These are phyloP conservation scores for Circinella minor DNA, from an alignment of 371 early-diverging fungal genomes.

Conservation along the genomic window DNA sequence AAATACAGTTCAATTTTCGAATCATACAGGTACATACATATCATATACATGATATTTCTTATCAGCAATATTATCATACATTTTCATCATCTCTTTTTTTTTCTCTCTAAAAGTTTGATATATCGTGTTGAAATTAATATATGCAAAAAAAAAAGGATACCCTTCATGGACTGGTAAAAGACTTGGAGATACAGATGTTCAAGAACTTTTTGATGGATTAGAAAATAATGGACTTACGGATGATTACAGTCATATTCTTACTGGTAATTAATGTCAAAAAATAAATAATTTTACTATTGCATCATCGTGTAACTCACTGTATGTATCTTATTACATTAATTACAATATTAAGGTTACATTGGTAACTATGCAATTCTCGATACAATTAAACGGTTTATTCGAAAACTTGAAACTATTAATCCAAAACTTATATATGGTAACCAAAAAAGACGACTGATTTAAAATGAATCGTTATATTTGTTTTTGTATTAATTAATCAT, in stretches of 20 bases:
- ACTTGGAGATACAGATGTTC: slow-evolving; percentile 66
- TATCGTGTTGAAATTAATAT: background rate
- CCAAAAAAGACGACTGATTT: background rate
- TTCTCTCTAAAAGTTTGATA: background rate
- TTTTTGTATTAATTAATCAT: background rate
- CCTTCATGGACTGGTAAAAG: slow-evolving; percentile 75
- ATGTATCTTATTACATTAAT: background rate
- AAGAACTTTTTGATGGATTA: slow-evolving; percentile 73
- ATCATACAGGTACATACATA: slow-evolving; percentile 76
- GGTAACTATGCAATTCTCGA: slow-evolving; percentile 75
- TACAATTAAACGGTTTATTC: slow-evolving; percentile 61
- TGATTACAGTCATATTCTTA: slow-evolving; percentile 82
- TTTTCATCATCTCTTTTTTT: background rate
- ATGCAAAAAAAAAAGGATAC: slow-evolving; percentile 60
- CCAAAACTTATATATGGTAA: slow-evolving; percentile 57
- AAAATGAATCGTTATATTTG: background rate
- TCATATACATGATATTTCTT: no score
- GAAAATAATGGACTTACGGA: slow-evolving; percentile 71
- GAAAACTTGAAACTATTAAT: slow-evolving; percentile 49
- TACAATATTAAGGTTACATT: slow-evolving; percentile 65
- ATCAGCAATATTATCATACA: background rate
- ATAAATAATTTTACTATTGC: background rate
- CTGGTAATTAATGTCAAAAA: slow-evolving; percentile 47
- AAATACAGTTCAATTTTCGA: slow-evolving; percentile 93
- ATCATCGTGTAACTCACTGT: background rate